Conservation (phyloP, 805 yeast genomes). For the Cyberlindnera japonica region DNA sequence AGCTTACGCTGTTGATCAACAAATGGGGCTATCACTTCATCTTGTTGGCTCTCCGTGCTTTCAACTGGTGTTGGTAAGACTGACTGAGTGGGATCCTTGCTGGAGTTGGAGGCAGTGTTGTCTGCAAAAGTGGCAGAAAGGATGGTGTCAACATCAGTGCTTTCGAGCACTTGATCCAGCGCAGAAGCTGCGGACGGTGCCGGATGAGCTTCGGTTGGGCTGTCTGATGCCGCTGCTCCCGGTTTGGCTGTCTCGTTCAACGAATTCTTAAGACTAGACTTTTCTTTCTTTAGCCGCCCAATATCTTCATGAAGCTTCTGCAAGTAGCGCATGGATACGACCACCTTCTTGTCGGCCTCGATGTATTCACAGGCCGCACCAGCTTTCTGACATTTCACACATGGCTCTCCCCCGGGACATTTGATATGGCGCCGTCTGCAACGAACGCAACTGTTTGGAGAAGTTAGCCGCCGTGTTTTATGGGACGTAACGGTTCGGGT, state of each 20-base stretch:
- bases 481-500: not conserved
- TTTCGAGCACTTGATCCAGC: conserved; percentile 20
- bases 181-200: conserved; percentile 2
- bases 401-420: conserved; percentile 78
- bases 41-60: not conserved
- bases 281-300: conserved; percentile 60
- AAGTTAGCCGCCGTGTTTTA: conserved; percentile 1
- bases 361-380: conserved; percentile 62
- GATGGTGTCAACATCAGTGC: conserved; percentile 23
- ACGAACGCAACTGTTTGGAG: conserved; percentile 42
- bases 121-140: conserved; percentile 26
- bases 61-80: not conserved
- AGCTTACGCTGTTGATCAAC: conserved; percentile 68
- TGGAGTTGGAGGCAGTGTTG: conserved; percentile 26
- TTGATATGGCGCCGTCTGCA: conserved; percentile 71
- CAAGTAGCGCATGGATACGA: conserved; percentile 67
- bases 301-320: conserved; percentile 66
- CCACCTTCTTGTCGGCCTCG: conserved; percentile 69
- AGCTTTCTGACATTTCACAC: conserved; percentile 56
- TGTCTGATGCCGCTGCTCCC: not conserved
- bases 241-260: conserved; percentile 12
- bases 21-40: conserved; percentile 61
- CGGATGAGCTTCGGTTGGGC: not conserved
- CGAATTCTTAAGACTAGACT: conserved; percentile 47
- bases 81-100: conserved; percentile 4